Evolutionary conservation across 169 alveolate genomes (phyloP).

Genomic region (Cryptosporidium bovis): DNA sequence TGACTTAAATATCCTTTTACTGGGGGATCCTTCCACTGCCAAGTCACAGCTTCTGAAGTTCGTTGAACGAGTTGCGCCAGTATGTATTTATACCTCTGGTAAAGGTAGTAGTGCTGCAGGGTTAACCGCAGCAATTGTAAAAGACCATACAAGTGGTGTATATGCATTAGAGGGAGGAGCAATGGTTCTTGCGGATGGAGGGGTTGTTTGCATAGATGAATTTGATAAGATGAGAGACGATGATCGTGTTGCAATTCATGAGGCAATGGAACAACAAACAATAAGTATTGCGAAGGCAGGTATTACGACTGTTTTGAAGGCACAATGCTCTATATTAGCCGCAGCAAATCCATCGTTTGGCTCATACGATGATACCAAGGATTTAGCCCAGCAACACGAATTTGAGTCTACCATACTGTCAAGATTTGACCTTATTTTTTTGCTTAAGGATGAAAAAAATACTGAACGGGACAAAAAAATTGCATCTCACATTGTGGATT

Average conservation of each 20-base stretch:
- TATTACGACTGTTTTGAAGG: constrained; percentile 95
- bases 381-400: constrained; percentile 97
- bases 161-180: constrained; percentile 99
- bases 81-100: constrained; percentile 98
- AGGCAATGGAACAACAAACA: constrained; percentile 99
- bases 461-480: constrained; percentile 91
- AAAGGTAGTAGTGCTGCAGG: constrained; percentile 99
- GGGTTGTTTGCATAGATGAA: constrained; percentile 99
- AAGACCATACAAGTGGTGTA: constrained; percentile 90
- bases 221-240: constrained; percentile 99
- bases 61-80: constrained; percentile 97
- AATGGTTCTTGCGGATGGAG: constrained; percentile 99
- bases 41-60: constrained; percentile 97
- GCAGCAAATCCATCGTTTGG: constrained; percentile 99
- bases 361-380: constrained; percentile 94
- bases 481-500: constrained; percentile 91
- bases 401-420: constrained; percentile 96
- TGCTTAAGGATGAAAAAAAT: constrained; percentile 96
- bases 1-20: constrained; percentile 92
- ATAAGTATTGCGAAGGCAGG: constrained; percentile 99
- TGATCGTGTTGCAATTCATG: constrained; percentile 99
- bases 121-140: constrained; percentile 98
- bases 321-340: constrained; percentile 98
- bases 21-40: constrained; percentile 99
- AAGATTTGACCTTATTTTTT: constrained; percentile 97